These are phyloP conservation scores for Geranium incanum DNA, from an alignment of 441 rosid genomes.

Conservation along the genomic window DNA sequence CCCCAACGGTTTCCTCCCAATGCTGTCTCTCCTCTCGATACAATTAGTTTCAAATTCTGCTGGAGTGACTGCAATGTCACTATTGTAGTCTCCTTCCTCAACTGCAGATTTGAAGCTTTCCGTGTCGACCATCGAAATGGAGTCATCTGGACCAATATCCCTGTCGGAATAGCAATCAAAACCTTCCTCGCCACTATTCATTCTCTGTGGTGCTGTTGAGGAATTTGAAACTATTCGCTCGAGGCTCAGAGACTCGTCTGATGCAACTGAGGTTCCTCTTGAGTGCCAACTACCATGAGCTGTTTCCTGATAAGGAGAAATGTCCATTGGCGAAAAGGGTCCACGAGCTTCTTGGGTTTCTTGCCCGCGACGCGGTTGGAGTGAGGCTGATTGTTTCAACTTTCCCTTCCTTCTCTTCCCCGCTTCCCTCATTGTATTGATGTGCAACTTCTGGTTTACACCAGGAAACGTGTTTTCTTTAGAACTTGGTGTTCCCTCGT, in stretches of 20 bases:
- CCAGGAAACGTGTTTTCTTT: constrained; percentile 38
- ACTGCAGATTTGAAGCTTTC: constrained; percentile 80
- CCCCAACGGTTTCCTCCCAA: constrained; percentile 25
- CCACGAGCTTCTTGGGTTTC: constrained; percentile 50
- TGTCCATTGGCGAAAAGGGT: constrained; percentile 79
- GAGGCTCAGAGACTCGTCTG: constrained; percentile 39
- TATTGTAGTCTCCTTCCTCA: constrained; percentile 56
- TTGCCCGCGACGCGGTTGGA: constrained; percentile 43
- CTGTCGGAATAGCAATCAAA: constrained; percentile 27
- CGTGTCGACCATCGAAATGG: constrained; percentile 59
- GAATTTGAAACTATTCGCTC: constrained; percentile 30
- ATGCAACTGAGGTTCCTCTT: constrained; percentile 48
- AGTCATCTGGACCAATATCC: constrained; percentile 36
- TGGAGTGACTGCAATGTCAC: constrained; percentile 40
- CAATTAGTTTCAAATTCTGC: constrained; percentile 58
- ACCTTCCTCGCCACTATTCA: constrained; percentile 44
- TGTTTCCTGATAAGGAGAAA: constrained; percentile 61
- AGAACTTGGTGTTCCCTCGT: constrained; percentile 37
- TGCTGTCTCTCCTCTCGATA: constrained; percentile 42
- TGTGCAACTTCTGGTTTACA: constrained; percentile 47
- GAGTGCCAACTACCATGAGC: constrained; percentile 31
- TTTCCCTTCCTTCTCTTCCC: constrained; percentile 59
- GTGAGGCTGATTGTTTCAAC: constrained; percentile 42
- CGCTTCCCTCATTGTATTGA: constrained; percentile 45
- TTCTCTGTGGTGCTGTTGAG: constrained; percentile 40